These are phyloP conservation scores for Ambrosiella cleistominuta DNA, from an alignment of 2,329 filamentous ascomycete genomes.

Conservation along the genomic window DNA sequence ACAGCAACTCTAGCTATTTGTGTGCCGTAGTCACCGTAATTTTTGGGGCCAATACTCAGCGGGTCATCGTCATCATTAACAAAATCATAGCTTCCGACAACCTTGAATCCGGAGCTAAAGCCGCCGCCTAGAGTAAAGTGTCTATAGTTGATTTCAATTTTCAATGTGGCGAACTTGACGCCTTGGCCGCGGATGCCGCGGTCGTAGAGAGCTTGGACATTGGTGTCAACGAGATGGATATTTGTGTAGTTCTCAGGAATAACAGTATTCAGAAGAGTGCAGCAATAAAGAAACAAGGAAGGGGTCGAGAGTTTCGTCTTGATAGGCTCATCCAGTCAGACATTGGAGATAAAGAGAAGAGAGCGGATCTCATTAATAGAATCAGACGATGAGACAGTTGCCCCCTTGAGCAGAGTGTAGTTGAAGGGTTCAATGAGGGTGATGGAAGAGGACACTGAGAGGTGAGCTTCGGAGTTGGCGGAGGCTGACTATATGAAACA, in stretches of 20 bases:
- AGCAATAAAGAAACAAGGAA: conserved; percentile 16
- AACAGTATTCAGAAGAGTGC: conserved; percentile 10
- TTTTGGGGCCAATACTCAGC: conserved; percentile 3
- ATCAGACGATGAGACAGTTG: conserved; percentile 19
- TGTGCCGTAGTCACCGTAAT: conserved; percentile 20
- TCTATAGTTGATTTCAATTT: conserved; percentile 26
- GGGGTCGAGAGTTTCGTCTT: too few species aligned
- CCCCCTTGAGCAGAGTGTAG: conserved; percentile 21
- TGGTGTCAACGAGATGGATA: conserved; percentile 23
- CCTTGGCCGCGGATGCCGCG: conserved; percentile 23
- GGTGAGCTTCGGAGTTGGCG: not conserved
- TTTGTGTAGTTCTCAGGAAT: conserved; percentile 24
- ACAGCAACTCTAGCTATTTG: conserved; percentile 19
- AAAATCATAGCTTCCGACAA: conserved; percentile 39
- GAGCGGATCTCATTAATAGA: conserved; percentile 20
- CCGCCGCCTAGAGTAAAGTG: conserved; percentile 47
- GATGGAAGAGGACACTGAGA: not conserved
- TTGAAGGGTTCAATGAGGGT: conserved; percentile 1
- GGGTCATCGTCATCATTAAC: conserved; percentile 35
- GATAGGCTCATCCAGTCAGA: conserved; percentile 18
- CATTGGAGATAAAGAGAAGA: conserved; percentile 21
- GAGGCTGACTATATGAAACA: not conserved
- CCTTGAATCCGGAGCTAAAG: conserved; percentile 40
- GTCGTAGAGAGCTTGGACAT: conserved; percentile 23
- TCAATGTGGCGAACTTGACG: conserved; percentile 23